Percentiles rank a stretch among this genome's conserved stretches.
Conservation (phyloP, 2,329 filamentous ascomycete species). For the Akanthomyces lecanii region DNA sequence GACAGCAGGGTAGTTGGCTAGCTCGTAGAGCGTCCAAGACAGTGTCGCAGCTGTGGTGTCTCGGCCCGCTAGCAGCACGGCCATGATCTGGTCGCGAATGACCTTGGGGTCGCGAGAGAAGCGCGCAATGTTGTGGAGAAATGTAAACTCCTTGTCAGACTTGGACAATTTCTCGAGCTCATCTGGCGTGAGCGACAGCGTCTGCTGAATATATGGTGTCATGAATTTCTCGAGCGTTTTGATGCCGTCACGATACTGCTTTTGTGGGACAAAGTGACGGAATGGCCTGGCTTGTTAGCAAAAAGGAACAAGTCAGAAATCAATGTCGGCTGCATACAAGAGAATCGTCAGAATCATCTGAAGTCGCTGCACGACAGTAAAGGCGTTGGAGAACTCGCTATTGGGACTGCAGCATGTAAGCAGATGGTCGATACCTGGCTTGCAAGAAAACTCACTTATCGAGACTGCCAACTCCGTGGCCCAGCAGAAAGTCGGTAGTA, state of each 20-base stretch:
- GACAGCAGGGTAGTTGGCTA: conserved; percentile 64
- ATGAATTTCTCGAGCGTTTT: conserved; percentile 65
- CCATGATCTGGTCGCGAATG: conserved; percentile 72
- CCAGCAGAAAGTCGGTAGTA: conserved; percentile 65
- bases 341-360: conserved; percentile 58
- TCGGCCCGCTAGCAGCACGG: conserved; percentile 73
- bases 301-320: too few relatives aligned
- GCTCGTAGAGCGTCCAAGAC: conserved; percentile 78
- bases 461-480: conserved; percentile 49
- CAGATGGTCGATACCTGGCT: too few relatives aligned
- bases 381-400: conserved; percentile 63
- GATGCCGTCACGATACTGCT: conserved; percentile 58
- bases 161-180: conserved; percentile 68
- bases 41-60: conserved; percentile 84
- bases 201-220: conserved; percentile 62
- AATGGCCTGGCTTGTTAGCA: conserved; percentile 46
- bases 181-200: conserved; percentile 56
- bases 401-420: conserved; percentile 39
- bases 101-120: conserved; percentile 60
- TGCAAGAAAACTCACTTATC: conserved; percentile 30
- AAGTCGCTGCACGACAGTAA: conserved; percentile 63
- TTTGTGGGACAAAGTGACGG: conserved; percentile 53
- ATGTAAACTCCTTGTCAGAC: conserved; percentile 63
- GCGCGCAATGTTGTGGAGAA: conserved; percentile 70
- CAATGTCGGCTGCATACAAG: conserved; percentile 26